These are phyloP conservation scores for Gardenia jasminoides DNA, from an alignment of 257 asterid species.

Conservation along the genomic window DNA sequence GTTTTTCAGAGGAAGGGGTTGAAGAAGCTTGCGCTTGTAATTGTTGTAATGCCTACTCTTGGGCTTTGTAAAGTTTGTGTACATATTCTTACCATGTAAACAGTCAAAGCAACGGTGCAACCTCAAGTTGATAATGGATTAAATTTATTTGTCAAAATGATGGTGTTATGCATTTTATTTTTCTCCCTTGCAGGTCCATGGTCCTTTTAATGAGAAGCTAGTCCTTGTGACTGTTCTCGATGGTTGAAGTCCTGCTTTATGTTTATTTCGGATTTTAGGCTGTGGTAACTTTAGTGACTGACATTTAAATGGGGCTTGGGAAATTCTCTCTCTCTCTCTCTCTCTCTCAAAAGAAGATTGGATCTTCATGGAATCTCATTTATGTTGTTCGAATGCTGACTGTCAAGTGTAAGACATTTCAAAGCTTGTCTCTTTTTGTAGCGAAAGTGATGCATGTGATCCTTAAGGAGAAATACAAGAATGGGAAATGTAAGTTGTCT, in stretches of 20 bases:
- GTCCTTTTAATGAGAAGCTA: background rate
- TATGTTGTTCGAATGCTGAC: too few relatives aligned
- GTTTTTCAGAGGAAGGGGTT: slow-evolving; percentile 23
- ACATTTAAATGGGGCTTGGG: background rate
- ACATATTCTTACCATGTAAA: slow-evolving; percentile 34
- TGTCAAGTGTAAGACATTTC: too few relatives aligned
- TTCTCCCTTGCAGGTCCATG: background rate
- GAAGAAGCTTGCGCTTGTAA: slow-evolving; percentile 46
- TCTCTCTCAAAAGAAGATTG: background rate
- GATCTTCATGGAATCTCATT: too few relatives aligned
- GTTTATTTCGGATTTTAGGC: background rate
- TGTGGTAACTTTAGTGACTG: background rate
- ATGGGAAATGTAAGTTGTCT: too few relatives aligned
- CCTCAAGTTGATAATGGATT: slow-evolving; percentile 23
- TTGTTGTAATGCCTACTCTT: slow-evolving; percentile 37
- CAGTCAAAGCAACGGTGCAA: slow-evolving; percentile 27
- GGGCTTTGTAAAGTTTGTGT: slow-evolving; percentile 60
- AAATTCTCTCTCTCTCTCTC: background rate
- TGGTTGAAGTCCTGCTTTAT: background rate
- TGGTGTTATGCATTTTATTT: background rate
- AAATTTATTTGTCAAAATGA: slow-evolving; percentile 11
- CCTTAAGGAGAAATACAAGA: too few relatives aligned
- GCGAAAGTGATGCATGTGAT: too few relatives aligned
- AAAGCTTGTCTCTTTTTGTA: too few relatives aligned
- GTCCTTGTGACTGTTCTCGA: background rate